These are phyloP conservation scores for Aureobasidium sp. DNA, from an alignment of 2,329 filamentous ascomycete species.

Conservation along the genomic window DNA sequence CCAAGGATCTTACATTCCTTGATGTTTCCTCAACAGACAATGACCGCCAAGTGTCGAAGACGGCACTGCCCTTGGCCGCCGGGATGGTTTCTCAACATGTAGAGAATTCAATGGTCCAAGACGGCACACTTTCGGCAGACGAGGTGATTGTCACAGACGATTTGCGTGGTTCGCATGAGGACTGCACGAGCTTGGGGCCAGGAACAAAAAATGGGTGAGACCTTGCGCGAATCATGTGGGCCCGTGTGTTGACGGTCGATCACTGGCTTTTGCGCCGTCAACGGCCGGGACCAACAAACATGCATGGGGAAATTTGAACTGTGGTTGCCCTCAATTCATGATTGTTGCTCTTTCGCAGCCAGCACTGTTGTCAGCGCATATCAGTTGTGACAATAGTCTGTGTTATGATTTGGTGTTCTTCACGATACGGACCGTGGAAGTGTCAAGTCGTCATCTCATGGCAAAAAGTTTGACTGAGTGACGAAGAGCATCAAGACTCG, in stretches of 20 bases:
- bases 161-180: constrained; percentile 5
- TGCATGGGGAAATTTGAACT: constrained; percentile 13
- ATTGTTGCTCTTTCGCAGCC: not conserved
- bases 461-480: not conserved
- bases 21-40: not conserved
- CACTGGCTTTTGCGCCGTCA: not conserved
- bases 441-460: not conserved
- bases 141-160: not conserved
- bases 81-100: not conserved
- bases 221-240: not conserved
- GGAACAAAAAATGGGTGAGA: not conserved
- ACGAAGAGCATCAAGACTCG: not conserved
- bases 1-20: constrained; percentile 4
- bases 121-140: not conserved
- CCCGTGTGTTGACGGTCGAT: constrained; percentile 11
- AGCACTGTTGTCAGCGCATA: not conserved
- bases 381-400: not conserved
- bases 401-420: not conserved
- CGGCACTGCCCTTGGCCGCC: not conserved
- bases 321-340: not conserved
- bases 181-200: not conserved
- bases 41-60: not conserved
- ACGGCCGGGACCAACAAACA: constrained; percentile 5
- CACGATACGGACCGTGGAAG: not conserved
- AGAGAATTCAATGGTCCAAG: not conserved